Base-by-base conservation (phyloP, 805 yeast genomes). In the Candida morakotiae region DNA sequence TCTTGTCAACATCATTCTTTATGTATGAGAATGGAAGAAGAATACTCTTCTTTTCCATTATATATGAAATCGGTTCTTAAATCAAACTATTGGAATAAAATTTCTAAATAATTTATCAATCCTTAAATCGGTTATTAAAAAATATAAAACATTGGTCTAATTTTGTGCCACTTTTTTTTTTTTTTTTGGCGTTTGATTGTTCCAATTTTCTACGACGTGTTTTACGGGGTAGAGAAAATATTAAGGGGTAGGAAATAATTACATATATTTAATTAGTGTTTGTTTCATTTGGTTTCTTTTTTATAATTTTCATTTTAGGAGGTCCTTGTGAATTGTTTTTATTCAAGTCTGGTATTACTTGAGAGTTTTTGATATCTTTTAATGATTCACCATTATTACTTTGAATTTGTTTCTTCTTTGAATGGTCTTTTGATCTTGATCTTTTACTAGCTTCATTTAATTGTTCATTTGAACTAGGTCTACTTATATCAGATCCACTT, bases 1-100 rank as follows among this genome's bases (percentile, higher is more conserved):
- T 44, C 11, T 47, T 53, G 25, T 61, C 65, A 20, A 52, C 51
- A 15, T 64, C 47, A 2, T 73, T 62, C 2, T 61, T 53, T 40
- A 62, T 67, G 44, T 58, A 74, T 3, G 79, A 74, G 56, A 73
- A 67, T 4, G 81, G 79, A n/a, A 73, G 57, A 18, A 75, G 47
- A 1, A 67, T 70, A 37, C 58, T 62, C 28, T 58, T 44, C 38
- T 60, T 62, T 38, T 56, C 62, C 62, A 56, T 56, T 4, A 3
- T 21, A 3, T 15, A n/a, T n/a, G n/a, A n/a, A n/a, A n/a, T n/a
- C n/a, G n/a, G n/a, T n/a, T n/a, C n/a, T n/a, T n/a, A n/a, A n/a
- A n/a, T n/a, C n/a, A n/a, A n/a, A n/a, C n/a, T n/a, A n/a, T n/a
- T n/a, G n/a, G n/a, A n/a, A n/a, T n/a, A n/a, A n/a, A n/a, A n/a